These are phyloP conservation scores for Hysterangium stoloniferum DNA, from an alignment of 768 basidiomycete species.

Conservation along the genomic window DNA sequence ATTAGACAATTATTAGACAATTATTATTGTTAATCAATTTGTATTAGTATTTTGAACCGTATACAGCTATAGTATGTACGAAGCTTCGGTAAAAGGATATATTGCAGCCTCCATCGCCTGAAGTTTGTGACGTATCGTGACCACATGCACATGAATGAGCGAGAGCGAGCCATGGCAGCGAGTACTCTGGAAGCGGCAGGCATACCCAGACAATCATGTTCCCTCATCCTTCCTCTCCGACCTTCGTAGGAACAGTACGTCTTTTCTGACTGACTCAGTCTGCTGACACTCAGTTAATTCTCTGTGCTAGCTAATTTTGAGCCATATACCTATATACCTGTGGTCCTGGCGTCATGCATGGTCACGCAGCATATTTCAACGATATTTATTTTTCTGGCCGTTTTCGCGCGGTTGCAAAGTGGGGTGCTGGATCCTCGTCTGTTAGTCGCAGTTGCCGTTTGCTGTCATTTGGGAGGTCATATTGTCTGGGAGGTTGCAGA, in stretches of 20 bases:
- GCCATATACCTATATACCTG: constrained; percentile 67
- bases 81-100: no score
- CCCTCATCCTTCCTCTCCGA: constrained; percentile 72
- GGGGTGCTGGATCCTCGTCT: constrained; percentile 57
- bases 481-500: constrained; percentile 52
- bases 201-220: constrained; percentile 81
- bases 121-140: no score
- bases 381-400: constrained; percentile 72
- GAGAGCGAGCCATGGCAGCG: constrained; percentile 46
- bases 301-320: constrained; percentile 59
- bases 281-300: background rate
- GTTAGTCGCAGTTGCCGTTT: constrained; percentile 57
- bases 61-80: no score
- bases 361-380: constrained; percentile 81
- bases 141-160: background rate
- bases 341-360: constrained; percentile 62
- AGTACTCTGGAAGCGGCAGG: constrained; percentile 70
- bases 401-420: constrained; percentile 68
- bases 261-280: no score
- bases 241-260: constrained; percentile 70
- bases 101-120: no score
- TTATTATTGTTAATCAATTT: no score
- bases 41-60: no score
- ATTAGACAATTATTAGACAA: background rate
- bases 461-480: constrained; percentile 54